Base-by-base conservation (phyloP, 768 basidiomycete species). In the Neoboletus magnificus region DNA sequence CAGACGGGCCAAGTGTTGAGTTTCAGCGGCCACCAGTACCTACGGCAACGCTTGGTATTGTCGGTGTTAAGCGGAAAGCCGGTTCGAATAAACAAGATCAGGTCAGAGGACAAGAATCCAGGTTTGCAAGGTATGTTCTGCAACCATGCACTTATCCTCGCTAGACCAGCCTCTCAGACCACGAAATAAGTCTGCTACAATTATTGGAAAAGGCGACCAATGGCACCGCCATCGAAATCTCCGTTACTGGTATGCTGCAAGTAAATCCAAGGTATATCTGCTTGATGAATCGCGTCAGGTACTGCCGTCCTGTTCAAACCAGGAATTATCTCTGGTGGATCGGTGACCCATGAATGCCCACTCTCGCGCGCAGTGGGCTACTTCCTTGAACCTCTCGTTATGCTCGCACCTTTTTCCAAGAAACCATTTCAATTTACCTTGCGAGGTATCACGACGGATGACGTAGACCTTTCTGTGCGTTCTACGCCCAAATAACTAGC, bases 221-320 rank as follows among this genome's bases (percentile, higher is more conserved):
- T 78, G 97, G 96, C 2, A 91, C 91, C 6, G 74, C 91, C 29
- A 89, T 98, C 57, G 97, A 98, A 70, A 98, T 99, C 49, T 96
- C 93, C 2, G 87, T 95, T 8, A 98, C 97, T 22, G 96, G 94
- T 89, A 60, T 52, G 82, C 18, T 61, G 11, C 8, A 37, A 3
- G 45, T n/a, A 32, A 50, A 12, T 32, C 16, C 20, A 41, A 25
- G 8, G 23, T 41, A 9, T 41, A 48, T 52, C 44, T 40, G 9
- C 47, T 35, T 53, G 39, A 55, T 49, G 47, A 39, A n/a, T 41
- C 47, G 32, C 12, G 18, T 25, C 12, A 94, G 93, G 95, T 78
- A 98, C 96, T 50, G 85, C 93, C 3, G 78, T 99, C 60, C 78
- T 98, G 18, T 76, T 99, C 47, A 95, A 93, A 69, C 97, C 97